A percentile compares a stretch with the other conserved stretches of the same genome.
phyloP scores from a whole-genome alignment of 805 yeast genomes.

The Metschnikowia cerradonensis region DNA sequence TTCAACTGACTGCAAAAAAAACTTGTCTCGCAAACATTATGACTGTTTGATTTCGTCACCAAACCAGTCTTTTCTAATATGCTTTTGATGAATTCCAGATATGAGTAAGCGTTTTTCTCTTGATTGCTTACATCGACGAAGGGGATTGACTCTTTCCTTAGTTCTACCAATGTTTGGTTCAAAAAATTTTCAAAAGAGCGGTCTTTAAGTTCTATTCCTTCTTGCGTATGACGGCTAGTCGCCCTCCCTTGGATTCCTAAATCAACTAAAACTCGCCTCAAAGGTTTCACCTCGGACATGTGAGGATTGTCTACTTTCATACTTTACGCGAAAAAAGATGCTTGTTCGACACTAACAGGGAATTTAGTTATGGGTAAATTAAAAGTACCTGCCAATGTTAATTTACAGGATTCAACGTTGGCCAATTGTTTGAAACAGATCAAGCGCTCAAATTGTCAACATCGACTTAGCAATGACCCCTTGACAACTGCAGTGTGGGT shows the following conservation, averaged over 20 bases:
- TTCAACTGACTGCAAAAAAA: slow-evolving; percentile 41
- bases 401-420: slow-evolving; percentile 42
- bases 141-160: background rate
- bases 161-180: background rate
- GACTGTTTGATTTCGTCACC: background rate
- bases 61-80: background rate
- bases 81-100: slow-evolving; percentile 4
- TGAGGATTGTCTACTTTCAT: background rate
- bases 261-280: background rate
- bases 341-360: background rate
- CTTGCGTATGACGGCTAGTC: background rate
- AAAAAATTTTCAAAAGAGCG: background rate
- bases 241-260: background rate
- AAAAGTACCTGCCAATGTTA: slow-evolving; percentile 29
- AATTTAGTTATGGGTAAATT: slow-evolving; percentile 12
- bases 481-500: slow-evolving; percentile 44
- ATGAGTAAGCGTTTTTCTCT: background rate
- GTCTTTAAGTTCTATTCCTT: background rate
- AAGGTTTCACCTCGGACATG: background rate
- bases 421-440: slow-evolving; percentile 46
- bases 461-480: slow-evolving; percentile 16
- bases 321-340: background rate
- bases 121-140: background rate
- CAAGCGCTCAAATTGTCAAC: slow-evolving; percentile 22
- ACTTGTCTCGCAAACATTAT: background rate